phyloP scores from a whole-genome alignment of 768 basidiomycete species.

The Arthromyces matolae region DNA sequence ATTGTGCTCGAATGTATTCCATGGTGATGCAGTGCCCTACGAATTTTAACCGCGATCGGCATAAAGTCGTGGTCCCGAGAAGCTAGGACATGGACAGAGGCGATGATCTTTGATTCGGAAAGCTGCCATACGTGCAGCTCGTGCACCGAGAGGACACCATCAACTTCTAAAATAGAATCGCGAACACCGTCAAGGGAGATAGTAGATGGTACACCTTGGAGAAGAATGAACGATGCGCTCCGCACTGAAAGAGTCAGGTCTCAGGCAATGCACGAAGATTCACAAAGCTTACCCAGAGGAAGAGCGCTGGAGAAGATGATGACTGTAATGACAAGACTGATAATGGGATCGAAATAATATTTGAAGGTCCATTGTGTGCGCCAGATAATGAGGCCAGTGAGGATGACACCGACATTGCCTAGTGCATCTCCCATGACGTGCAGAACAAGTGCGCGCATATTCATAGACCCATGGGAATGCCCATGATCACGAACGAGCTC shows the following conservation, averaged over 20 bases:
- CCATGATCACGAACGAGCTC: constrained; percentile 22
- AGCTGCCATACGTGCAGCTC: constrained; percentile 98
- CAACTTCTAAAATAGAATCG: constrained; percentile 72
- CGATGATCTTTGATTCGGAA: constrained; percentile 91
- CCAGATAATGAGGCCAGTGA: constrained; percentile 94
- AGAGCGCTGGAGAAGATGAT: constrained; percentile 97
- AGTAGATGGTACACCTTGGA: constrained; percentile 90
- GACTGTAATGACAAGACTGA: constrained; percentile 89
- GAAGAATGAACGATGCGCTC: constrained; percentile 89
- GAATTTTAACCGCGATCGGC: constrained; percentile 80
- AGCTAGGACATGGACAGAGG: constrained; percentile 91
- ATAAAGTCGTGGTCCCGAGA: constrained; percentile 85
- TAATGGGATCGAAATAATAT: constrained; percentile 89
- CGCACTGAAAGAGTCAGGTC: constrained; percentile 46
- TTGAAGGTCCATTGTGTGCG: constrained; percentile 79
- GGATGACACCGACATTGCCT: constrained; percentile 96
- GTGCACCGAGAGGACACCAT: constrained; percentile 85
- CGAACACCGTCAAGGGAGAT: constrained; percentile 89
- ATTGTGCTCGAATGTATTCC: constrained; percentile 96
- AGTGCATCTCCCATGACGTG: constrained; percentile 97
- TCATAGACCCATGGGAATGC: constrained; percentile 78
- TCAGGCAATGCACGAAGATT: neutral
- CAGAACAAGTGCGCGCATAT: constrained; percentile 93
- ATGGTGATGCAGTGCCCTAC: constrained; percentile 79
- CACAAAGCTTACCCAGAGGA: constrained; percentile 64